Evolutionary conservation across 192 early-diverging fungal genomes (phyloP).

Genomic region (Backusella sp.): DNA sequence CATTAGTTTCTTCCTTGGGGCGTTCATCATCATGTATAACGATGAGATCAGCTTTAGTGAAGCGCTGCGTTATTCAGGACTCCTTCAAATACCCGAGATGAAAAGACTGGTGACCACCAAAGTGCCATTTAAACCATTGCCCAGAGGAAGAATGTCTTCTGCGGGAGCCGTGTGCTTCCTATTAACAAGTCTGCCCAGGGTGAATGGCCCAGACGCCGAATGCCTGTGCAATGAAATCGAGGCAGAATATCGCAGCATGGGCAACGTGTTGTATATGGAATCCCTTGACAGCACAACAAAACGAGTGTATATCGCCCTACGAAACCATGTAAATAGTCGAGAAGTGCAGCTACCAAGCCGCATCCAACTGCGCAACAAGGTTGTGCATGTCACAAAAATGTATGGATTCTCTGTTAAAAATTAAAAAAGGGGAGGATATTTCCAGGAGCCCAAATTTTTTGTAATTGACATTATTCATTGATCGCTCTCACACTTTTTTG

Average conservation of each 20-base stretch:
- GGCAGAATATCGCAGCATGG: not conserved
- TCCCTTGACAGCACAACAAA: not conserved
- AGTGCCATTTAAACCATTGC: not conserved
- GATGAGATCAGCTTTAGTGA: not conserved
- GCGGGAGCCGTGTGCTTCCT: not conserved
- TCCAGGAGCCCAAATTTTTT: too few species aligned
- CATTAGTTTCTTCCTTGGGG: not conserved
- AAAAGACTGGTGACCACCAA: not conserved
- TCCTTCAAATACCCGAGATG: not conserved
- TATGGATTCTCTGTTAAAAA: not conserved
- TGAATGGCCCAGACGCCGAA: too few species aligned
- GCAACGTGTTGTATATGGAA: not conserved
- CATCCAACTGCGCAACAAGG: not conserved
- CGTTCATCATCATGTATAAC: not conserved
- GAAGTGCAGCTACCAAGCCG: not conserved
- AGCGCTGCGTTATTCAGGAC: not conserved
- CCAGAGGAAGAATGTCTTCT: not conserved
- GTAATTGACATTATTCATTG: not conserved
- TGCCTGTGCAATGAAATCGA: not conserved
- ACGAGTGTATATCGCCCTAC: not conserved
- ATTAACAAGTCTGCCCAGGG: not conserved
- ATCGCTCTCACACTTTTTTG: not conserved
- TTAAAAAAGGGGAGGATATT: too few species aligned
- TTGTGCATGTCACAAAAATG: not conserved
- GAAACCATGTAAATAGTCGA: not conserved